Conservation (phyloP, 2,329 filamentous ascomycete species). For the Monilinia fructicola region DNA sequence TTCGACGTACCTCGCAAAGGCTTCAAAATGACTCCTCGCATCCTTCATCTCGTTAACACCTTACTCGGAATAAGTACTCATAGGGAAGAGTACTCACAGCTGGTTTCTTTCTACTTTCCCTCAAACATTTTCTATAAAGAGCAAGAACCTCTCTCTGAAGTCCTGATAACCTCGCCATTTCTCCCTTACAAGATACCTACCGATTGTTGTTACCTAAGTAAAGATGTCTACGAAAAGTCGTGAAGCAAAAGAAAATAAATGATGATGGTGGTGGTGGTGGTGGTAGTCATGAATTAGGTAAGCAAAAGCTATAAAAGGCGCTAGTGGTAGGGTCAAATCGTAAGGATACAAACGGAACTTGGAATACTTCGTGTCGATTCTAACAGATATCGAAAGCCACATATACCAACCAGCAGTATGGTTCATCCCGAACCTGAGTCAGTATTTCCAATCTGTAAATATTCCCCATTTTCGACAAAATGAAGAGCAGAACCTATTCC, state of each 20-base stretch:
- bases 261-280: background rate
- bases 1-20: slow-evolving; percentile 58
- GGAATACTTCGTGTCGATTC: no score
- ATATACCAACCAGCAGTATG: no score
- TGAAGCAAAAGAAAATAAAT: slow-evolving; percentile 4
- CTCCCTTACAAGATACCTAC: background rate
- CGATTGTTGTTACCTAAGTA: background rate
- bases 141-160: slow-evolving; percentile 86
- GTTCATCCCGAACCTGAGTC: no score
- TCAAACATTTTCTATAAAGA: slow-evolving; percentile 82
- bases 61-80: background rate
- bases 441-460: no score
- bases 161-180: slow-evolving; percentile 64
- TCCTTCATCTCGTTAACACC: slow-evolving; percentile 44
- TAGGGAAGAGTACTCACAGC: slow-evolving; percentile 49
- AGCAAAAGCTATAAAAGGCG: background rate
- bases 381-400: no score
- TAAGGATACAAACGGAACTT: no score
- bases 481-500: no score
- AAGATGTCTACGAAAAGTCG: background rate
- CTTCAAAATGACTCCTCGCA: slow-evolving; percentile 60
- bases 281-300: background rate
- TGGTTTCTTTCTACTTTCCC: slow-evolving; percentile 79
- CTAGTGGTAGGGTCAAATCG: no score
- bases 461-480: no score